These are phyloP conservation scores for Ambrosia hybrid DNA, from an alignment of 140 eudicot species.

Conservation along the genomic window DNA sequence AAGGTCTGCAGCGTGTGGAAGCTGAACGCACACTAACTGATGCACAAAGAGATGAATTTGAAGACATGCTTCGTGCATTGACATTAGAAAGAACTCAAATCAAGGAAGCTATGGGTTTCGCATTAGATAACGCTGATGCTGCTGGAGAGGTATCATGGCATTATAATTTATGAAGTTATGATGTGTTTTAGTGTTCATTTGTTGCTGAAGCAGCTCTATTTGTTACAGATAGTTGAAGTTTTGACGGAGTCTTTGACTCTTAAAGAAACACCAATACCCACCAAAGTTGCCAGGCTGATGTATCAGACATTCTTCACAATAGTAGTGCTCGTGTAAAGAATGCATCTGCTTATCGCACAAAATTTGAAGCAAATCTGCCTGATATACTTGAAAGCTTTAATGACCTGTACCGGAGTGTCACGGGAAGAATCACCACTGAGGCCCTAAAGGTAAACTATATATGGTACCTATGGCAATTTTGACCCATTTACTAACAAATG, in stretches of 20 bases:
- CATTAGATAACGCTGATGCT: conserved; percentile 95
- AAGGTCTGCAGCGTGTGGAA: conserved; percentile 66
- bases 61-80: conserved; percentile 94
- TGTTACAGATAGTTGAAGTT: conserved; percentile 85
- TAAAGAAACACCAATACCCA: conserved; percentile 93
- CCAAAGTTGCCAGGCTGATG: conserved; percentile 97
- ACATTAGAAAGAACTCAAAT: conserved; percentile 90
- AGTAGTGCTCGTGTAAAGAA: conserved; percentile 98
- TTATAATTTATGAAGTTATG: too few relatives aligned
- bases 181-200: too few relatives aligned
- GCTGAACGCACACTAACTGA: conserved; percentile 80
- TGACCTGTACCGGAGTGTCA: conserved; percentile 80
- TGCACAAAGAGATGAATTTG: conserved; percentile 95
- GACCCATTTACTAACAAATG: neutral
- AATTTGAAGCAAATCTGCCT: conserved; percentile 85
- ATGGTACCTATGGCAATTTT: neutral
- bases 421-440: conserved; percentile 96
- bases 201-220: too few relatives aligned
- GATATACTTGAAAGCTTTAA: conserved; percentile 95
- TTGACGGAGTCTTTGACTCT: conserved; percentile 91
- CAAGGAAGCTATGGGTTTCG: conserved; percentile 96
- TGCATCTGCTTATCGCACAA: conserved; percentile 95
- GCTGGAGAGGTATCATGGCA: too few relatives aligned
- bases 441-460: conserved; percentile 73
- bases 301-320: conserved; percentile 91